A percentile compares a stretch with the other conserved stretches of the same genome.
These are phyloP conservation scores for Rhodotorula sp. DNA, from an alignment of 1,284 basidiomycete genomes.

Conservation along the genomic window DNA sequence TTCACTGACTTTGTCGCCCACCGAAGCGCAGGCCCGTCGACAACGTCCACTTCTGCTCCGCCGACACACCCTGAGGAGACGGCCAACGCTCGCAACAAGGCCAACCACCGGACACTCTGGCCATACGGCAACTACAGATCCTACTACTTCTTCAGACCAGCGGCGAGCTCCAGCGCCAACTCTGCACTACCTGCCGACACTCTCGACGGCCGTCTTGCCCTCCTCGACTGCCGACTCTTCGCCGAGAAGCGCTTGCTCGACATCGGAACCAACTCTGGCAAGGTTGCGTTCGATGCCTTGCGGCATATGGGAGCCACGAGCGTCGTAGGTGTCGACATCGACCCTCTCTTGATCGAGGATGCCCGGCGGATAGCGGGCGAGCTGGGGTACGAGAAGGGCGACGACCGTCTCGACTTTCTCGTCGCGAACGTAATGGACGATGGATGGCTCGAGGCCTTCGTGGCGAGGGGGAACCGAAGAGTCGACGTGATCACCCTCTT, in stretches of 20 bases:
- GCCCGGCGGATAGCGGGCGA: not conserved
- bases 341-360: slow-evolving; percentile 30
- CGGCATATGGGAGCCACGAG: slow-evolving; percentile 4
- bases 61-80: not conserved
- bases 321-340: slow-evolving; percentile 35
- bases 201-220: slow-evolving; percentile 22
- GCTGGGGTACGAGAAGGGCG: not conserved
- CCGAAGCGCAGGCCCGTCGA: no score
- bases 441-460: slow-evolving; percentile 13
- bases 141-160: slow-evolving; percentile 33
- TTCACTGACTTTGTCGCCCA: no score
- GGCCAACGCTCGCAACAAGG: slow-evolving; percentile 6
- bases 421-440: slow-evolving; percentile 22
- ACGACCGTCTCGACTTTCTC: not conserved
- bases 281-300: slow-evolving; percentile 33
- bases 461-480: not conserved
- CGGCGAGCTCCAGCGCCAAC: slow-evolving; percentile 5
- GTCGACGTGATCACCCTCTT: slow-evolving; percentile 37
- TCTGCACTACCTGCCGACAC: not conserved
- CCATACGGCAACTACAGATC: slow-evolving; percentile 34
- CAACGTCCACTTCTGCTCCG: no score
- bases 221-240: slow-evolving; percentile 30
- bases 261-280: slow-evolving; percentile 41
- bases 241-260: slow-evolving; percentile 31
- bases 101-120: slow-evolving; percentile 20